phyloP scores from a whole-genome alignment of 2,329 filamentous ascomycete genomes.

The Purpureocillium takamizusanense region DNA sequence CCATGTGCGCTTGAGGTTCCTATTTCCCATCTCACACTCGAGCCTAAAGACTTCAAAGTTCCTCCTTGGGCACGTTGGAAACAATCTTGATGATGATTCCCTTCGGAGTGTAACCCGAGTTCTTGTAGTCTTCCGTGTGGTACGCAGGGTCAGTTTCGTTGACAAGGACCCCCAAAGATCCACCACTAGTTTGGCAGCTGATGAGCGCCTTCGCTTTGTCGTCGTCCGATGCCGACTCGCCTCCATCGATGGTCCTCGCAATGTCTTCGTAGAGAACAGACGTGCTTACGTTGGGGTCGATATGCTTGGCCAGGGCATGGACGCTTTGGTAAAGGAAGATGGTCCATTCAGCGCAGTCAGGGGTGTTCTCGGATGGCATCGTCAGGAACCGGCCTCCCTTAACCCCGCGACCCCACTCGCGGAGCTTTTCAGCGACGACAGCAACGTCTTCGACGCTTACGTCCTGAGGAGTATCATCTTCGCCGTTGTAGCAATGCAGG shows the following conservation, averaged over 20 bases:
- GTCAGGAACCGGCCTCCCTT: constrained; percentile 4
- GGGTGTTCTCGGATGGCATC: constrained; percentile 6
- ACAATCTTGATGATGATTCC: constrained; percentile 8
- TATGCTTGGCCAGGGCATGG: constrained; percentile 7
- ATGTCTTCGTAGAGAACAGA: constrained; percentile 13
- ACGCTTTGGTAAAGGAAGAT: constrained; percentile 1
- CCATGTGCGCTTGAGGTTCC: too few relatives aligned
- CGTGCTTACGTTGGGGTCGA: constrained; percentile 6
- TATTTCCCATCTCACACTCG: too few relatives aligned
- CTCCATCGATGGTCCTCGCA: constrained; percentile 14
- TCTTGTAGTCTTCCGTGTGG: constrained; percentile 1
- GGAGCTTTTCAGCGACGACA: constrained; percentile 2
- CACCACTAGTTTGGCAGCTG: constrained; percentile 16
- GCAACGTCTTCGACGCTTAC: constrained; percentile 1
- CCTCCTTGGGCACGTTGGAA: neutral
- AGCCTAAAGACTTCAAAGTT: too few relatives aligned
- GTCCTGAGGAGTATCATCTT: constrained; percentile 2
- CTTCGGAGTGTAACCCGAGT: neutral
- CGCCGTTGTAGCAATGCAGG: constrained; percentile 4
- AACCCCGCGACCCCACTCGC: neutral
- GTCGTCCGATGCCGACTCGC: constrained; percentile 1
- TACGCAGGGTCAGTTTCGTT: constrained; percentile 6
- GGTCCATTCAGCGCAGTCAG: constrained; percentile 12
- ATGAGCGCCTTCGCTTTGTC: constrained; percentile 10
- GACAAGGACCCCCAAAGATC: constrained; percentile 6